These are phyloP conservation scores for Dictyostelium gargantuum DNA, from an alignment of 208 protist genomes.

Conservation along the genomic window DNA sequence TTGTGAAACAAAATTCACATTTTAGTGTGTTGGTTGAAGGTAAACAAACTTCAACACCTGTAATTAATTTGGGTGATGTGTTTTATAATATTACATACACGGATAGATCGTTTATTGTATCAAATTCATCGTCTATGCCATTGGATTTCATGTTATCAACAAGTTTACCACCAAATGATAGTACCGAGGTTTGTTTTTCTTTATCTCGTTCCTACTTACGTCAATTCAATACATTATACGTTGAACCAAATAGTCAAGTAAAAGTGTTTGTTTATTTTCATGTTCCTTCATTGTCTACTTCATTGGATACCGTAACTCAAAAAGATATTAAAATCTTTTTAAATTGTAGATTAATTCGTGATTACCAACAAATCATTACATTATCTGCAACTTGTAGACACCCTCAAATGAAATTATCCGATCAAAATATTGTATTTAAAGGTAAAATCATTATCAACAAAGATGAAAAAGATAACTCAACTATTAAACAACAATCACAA, in stretches of 20 bases:
- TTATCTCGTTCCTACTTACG: slow-evolving; percentile 52
- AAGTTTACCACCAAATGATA: slow-evolving; percentile 30
- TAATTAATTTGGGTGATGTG: slow-evolving; percentile 72
- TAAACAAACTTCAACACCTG: slow-evolving; percentile 16
- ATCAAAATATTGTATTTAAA: slow-evolving; percentile 57
- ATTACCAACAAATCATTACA: slow-evolving; percentile 67
- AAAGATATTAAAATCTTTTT: slow-evolving; percentile 71
- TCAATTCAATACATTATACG: slow-evolving; percentile 34
- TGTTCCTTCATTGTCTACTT: background rate
- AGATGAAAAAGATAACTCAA: background rate
- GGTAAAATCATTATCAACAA: slow-evolving; percentile 4
- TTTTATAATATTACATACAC: slow-evolving; percentile 67
- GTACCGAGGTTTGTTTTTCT: slow-evolving; percentile 73
- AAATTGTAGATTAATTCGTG: slow-evolving; percentile 71
- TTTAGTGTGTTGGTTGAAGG: slow-evolving; percentile 72
- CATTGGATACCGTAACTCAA: background rate
- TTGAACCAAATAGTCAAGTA: slow-evolving; percentile 50
- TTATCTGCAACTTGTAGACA: slow-evolving; percentile 22
- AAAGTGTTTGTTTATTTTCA: slow-evolving; percentile 75
- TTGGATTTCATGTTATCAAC: slow-evolving; percentile 72
- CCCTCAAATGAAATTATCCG: slow-evolving; percentile 49
- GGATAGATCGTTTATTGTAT: slow-evolving; percentile 73
- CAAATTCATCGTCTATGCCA: slow-evolving; percentile 73
- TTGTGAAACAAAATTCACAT: slow-evolving; percentile 52
- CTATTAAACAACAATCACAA: background rate